Base-by-base conservation (phyloP, 2,329 filamentous ascomycete genomes). In the Scedosporium aurantiacum region DNA sequence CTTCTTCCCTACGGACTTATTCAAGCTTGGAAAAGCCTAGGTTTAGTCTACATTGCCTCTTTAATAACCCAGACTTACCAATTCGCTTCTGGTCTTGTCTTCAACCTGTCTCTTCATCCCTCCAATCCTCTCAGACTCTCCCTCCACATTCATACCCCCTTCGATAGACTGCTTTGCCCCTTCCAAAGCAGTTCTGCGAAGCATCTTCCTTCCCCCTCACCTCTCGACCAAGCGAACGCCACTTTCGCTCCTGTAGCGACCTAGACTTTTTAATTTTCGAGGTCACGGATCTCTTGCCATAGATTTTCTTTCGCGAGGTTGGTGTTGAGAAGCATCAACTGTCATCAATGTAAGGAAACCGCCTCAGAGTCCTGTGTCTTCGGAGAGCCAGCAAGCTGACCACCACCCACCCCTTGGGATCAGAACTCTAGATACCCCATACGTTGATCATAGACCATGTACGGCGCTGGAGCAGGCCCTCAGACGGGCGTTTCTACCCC, bases 401-500 rank as follows among this genome's bases (percentile, higher is more conserved):
- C 43, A 37, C 32, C 21, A 47, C 57, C 7, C 5, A 45, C 18
- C 12, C 55, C 27, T 40, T 32, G 54, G n/a, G 2, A 25, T 41
- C 63, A 63, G 70, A 68, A 67, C 69, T 71, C 70, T 68, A 68
- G 72, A 80, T 79, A 78, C 75, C 59, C 59, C 40, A 41, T 54
- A 40, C 25, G n/a, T 54, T 18, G 75, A 40, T 68, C 67, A 67
- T 70, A 68, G 76, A 84, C 70, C 75, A 96, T 96, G 91, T 95
- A 94, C 84, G 90, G 90, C 77, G 86, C 89, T 71, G 82, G 79
- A 69, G 90, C 87, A 63, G 90, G 88, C 77, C 86, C 90, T 64
- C 92, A 96, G 78, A 99, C 94, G 79, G 94, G 94, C 77, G 91
- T 96, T 72, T 95, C 92, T 67, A 99, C 94, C 68, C 94, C 94